Evolutionary conservation across 768 basidiomycete species (phyloP).

Genomic region (Agaricus blazei): DNA sequence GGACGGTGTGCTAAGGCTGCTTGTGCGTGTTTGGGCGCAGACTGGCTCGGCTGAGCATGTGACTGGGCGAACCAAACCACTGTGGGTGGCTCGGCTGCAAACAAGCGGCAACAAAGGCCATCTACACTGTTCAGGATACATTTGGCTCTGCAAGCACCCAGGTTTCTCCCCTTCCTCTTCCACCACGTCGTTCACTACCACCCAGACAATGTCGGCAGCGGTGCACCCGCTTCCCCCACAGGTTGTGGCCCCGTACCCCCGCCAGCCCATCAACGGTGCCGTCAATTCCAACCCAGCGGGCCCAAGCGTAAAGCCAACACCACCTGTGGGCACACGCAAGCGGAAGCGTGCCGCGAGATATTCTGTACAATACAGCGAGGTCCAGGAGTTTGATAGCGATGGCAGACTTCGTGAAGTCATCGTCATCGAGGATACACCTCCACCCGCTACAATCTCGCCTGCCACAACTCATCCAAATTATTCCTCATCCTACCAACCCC

Average conservation of each 20-base stretch:
- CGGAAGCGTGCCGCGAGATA: conserved; percentile 79
- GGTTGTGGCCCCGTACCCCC: conserved; percentile 62
- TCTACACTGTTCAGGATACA: conserved; percentile 32
- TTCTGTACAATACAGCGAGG: conserved; percentile 83
- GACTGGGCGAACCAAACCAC: conserved; percentile 4
- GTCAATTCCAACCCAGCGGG: conserved; percentile 34
- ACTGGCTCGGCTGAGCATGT: conserved; percentile 6
- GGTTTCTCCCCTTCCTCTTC: conserved; percentile 27
- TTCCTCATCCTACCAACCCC: conserved; percentile 79
- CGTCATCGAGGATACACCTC: conserved; percentile 89
- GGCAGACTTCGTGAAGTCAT: conserved; percentile 82
- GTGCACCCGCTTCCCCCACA: conserved; percentile 60
- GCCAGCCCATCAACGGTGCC: conserved; percentile 47
- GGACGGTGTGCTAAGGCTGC: conserved; percentile 35
- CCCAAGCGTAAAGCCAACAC: conserved; percentile 67
- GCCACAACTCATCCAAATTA: conserved; percentile 66
- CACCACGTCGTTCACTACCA: conserved; percentile 50
- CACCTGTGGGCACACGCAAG: conserved; percentile 71
- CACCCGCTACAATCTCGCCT: conserved; percentile 75
- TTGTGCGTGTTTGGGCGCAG: conserved; percentile 30
- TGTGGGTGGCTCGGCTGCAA: conserved; percentile 18
- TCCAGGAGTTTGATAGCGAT: conserved; percentile 77
- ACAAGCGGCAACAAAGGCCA: conserved; percentile 31
- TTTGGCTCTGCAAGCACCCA: conserved; percentile 36
- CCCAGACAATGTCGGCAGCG: conserved; percentile 66